phyloP scores from a whole-genome alignment of 495 filamentous ascomycete genomes.

The Clohesyomyces aquaticus region DNA sequence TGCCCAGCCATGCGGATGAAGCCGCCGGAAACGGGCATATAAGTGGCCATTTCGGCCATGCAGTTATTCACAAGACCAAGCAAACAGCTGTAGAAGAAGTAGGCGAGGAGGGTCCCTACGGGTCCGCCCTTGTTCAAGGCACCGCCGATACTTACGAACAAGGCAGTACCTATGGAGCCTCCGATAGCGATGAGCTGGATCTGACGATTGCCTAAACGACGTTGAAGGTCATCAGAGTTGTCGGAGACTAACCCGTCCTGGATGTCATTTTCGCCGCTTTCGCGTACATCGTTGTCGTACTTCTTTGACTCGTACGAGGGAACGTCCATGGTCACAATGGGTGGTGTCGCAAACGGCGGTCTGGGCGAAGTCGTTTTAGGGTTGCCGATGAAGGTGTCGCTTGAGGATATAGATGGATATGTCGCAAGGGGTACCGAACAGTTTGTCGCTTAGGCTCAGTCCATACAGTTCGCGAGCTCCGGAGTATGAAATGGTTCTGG shows the following conservation, averaged over 20 bases:
- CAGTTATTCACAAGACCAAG: slow-evolving; percentile 51
- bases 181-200: slow-evolving; percentile 51
- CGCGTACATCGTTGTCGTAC: slow-evolving; percentile 16
- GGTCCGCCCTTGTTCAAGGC: slow-evolving; percentile 46
- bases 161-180: slow-evolving; percentile 49
- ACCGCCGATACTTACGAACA: slow-evolving; percentile 45
- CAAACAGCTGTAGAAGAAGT: slow-evolving; percentile 38
- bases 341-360: neutral
- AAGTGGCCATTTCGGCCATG: slow-evolving; percentile 54
- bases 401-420: neutral
- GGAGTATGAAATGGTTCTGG: neutral
- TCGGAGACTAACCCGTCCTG: slow-evolving; percentile 18
- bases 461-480: no score
- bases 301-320: slow-evolving; percentile 21
- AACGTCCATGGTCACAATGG: slow-evolving; percentile 15
- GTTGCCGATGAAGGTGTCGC: slow-evolving; percentile 3
- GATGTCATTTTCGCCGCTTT: slow-evolving; percentile 15
- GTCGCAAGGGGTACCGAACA: no score
- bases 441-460: no score
- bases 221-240: slow-evolving; percentile 38
- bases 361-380: neutral
- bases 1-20: slow-evolving; percentile 54
- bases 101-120: slow-evolving; percentile 44
- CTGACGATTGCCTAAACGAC: slow-evolving; percentile 39
- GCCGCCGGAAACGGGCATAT: slow-evolving; percentile 51